phyloP scores from a whole-genome alignment of 257 asterid species.

The Nicotiana noctiflora region DNA sequence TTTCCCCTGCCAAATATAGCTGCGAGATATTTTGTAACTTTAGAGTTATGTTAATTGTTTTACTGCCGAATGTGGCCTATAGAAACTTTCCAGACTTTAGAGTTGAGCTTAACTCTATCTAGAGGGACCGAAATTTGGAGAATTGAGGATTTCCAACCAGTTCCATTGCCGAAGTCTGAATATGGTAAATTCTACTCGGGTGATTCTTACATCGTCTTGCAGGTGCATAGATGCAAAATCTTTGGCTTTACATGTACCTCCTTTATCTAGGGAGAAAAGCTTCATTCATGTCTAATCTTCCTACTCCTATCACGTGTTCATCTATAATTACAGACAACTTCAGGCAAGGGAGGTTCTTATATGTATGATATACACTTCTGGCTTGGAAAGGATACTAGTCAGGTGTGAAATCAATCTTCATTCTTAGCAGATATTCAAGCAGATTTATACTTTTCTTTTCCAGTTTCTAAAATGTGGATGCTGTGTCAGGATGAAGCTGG shows the following conservation, averaged over 20 bases:
- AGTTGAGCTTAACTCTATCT: conserved; percentile 36
- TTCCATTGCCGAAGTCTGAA: conserved; percentile 61
- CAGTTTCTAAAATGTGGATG: background rate
- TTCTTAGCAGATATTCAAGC: background rate
- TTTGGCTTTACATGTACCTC: background rate
- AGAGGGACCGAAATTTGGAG: conserved; percentile 93
- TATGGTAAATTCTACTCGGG: conserved; percentile 75
- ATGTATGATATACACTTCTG: conserved; percentile 90
- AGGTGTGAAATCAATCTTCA: conserved; percentile 34
- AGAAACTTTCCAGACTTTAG: conserved; percentile 8
- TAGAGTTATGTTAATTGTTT: conserved; percentile 10
- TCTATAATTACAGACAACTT: conserved; percentile 54
- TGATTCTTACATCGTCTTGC: conserved; percentile 65
- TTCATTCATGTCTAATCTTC: background rate
- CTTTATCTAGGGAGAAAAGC: background rate
- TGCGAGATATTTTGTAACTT: background rate
- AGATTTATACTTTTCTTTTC: conserved; percentile 10
- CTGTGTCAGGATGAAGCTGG: conserved; percentile 85
- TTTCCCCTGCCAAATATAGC: background rate
- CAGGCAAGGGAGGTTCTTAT: conserved; percentile 94
- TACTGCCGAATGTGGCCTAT: background rate
- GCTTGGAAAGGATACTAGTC: conserved; percentile 99
- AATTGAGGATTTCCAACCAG: conserved; percentile 68
- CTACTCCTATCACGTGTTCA: background rate
- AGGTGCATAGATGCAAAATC: conserved; percentile 29